Percentiles rank a stretch among this genome's conserved stretches.
Conservation (phyloP, 345 rosid species). For the Raphanus raphanistrum region DNA sequence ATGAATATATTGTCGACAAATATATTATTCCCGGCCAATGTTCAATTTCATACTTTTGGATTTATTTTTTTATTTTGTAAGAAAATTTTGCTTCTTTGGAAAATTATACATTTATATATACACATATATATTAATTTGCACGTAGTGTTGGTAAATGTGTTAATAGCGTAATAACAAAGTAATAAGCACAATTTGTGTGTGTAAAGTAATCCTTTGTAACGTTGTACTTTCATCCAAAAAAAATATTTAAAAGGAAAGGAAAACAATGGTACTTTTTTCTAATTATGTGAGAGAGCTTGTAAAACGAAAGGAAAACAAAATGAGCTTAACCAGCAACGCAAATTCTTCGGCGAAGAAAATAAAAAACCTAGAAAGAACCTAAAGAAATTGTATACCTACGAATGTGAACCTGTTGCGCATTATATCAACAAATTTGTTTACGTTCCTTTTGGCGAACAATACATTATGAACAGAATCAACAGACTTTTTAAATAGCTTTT, state of each 20-base stretch:
- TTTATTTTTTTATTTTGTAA: background rate
- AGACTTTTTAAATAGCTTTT: background rate
- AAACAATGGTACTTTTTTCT: background rate
- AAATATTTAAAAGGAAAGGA: background rate
- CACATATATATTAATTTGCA: background rate
- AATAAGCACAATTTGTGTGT: background rate
- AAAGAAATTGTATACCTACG: background rate
- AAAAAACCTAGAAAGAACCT: background rate
- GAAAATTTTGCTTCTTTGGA: background rate
- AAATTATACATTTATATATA: background rate
- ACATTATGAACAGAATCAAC: background rate
- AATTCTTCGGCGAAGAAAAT: background rate
- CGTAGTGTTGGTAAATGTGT: background rate
- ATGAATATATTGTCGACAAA: background rate
- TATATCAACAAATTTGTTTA: background rate
- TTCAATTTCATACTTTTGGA: background rate
- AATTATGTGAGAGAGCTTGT: background rate
- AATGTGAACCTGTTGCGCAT: background rate
- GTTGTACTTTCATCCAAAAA: background rate
- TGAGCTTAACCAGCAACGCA: background rate
- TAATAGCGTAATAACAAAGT: background rate
- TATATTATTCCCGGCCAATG: background rate
- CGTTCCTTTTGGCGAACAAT: background rate
- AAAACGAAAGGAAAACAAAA: background rate
- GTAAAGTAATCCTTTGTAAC: background rate